phyloP scores from a whole-genome alignment of 2,329 filamentous ascomycete species.

The Aspergillus jensenii region DNA sequence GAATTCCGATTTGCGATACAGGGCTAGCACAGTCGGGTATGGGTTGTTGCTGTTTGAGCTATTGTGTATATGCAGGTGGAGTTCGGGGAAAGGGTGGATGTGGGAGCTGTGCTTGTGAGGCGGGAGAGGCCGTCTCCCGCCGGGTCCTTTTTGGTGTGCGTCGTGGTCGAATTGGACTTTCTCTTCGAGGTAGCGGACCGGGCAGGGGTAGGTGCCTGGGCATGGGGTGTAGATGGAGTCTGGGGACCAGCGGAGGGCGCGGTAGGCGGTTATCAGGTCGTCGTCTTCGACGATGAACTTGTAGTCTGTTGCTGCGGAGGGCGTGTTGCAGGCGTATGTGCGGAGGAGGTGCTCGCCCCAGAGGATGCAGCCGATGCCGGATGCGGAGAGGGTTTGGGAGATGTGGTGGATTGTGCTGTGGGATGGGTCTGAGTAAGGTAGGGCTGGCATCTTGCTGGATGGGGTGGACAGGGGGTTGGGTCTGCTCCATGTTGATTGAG shows the following conservation, averaged over 20 bases:
- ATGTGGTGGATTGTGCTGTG: neutral
- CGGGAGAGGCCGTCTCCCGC: too few relatives aligned
- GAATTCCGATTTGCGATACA: neutral
- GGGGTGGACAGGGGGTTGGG: neutral
- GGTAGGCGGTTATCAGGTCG: neutral
- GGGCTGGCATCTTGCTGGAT: neutral
- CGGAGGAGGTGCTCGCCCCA: slow-evolving; percentile 2
- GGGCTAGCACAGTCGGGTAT: neutral
- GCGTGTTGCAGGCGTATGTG: neutral
- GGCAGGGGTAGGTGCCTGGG: too few relatives aligned
- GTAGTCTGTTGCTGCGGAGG: neutral
- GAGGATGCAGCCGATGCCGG: neutral
- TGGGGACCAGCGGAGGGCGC: neutral
- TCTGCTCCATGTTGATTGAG: neutral
- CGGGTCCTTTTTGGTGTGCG: neutral
- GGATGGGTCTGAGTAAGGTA: neutral
- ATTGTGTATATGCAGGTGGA: neutral
- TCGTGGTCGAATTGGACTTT: neutral
- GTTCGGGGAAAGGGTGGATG: neutral
- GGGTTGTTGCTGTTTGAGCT: neutral
- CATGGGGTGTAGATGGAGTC: neutral
- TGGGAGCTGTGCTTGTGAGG: neutral
- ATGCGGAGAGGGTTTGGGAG: neutral
- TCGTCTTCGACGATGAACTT: neutral
- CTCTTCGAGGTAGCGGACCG: neutral